Percentiles rank a stretch among this genome's conserved stretches.
These are phyloP conservation scores for Lobosporangium transversale DNA, from an alignment of 192 early-diverging fungal species.

Conservation along the genomic window DNA sequence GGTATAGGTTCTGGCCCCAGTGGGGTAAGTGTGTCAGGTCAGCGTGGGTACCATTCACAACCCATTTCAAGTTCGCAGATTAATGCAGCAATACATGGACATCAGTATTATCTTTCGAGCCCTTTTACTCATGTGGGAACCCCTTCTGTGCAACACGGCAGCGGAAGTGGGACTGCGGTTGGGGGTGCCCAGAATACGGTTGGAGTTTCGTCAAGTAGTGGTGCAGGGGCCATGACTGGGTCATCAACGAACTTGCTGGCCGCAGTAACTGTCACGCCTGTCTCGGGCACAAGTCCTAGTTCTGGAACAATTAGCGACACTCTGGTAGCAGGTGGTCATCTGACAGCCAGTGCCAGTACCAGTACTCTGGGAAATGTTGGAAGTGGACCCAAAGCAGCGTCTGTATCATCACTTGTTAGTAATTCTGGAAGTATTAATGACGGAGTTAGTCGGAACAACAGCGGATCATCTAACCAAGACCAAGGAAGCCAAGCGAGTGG, in stretches of 20 bases:
- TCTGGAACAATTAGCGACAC: not conserved
- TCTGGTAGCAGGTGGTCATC: not conserved
- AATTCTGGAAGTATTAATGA: slow-evolving; percentile 27
- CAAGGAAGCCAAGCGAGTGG: not conserved
- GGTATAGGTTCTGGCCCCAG: not conserved
- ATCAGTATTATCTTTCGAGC: slow-evolving; percentile 29
- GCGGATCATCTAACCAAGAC: not conserved
- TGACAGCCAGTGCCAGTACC: slow-evolving; percentile 6
- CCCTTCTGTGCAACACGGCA: not conserved
- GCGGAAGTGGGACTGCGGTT: not conserved
- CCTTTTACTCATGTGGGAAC: not conserved
- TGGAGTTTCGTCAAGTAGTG: not conserved
- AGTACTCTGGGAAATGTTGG: slow-evolving; percentile 26
- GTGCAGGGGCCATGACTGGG: not conserved
- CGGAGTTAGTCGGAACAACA: not conserved
- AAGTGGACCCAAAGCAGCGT: slow-evolving; percentile 29
- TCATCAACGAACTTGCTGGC: not conserved
- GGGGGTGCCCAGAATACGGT: not conserved
- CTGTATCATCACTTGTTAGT: slow-evolving; percentile 29
- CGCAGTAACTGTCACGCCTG: not conserved
- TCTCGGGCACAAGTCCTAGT: not conserved
- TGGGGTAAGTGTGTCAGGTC: not conserved
- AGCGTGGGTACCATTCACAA: slow-evolving; percentile 10
- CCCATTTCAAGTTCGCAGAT: slow-evolving; percentile 3
- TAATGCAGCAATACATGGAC: slow-evolving; percentile 27